These are phyloP conservation scores for Malus sieversii DNA, from an alignment of 306 rosid genomes.

Conservation along the genomic window DNA sequence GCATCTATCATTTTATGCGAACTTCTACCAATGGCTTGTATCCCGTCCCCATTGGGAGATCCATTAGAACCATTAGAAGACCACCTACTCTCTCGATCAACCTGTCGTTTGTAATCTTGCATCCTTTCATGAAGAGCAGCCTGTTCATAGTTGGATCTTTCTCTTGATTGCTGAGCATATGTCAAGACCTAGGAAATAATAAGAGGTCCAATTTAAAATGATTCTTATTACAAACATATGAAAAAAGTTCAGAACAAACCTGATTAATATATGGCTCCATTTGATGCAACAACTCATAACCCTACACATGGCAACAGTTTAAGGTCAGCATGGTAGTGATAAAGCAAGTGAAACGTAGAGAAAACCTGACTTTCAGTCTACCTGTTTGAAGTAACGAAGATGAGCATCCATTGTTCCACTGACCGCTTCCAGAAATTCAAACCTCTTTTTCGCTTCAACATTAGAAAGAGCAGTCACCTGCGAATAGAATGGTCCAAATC, in stretches of 20 bases:
- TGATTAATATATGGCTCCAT: slow-evolving; percentile 91
- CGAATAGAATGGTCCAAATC: slow-evolving; percentile 20
- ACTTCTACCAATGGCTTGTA: slow-evolving; percentile 99
- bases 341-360: slow-evolving; percentile 6
- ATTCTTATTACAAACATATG: not conserved
- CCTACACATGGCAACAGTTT: slow-evolving; percentile 23
- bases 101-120: slow-evolving; percentile 94
- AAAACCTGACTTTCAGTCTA: slow-evolving; percentile 20
- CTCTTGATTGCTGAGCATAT: slow-evolving; percentile 97
- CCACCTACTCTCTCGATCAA: slow-evolving; percentile 97
- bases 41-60: slow-evolving; percentile 98
- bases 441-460: slow-evolving; percentile 98
- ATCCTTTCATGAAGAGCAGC: slow-evolving; percentile 98
- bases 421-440: slow-evolving; percentile 96
- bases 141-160: slow-evolving; percentile 96
- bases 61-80: slow-evolving; percentile 85
- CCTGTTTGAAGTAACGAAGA: slow-evolving; percentile 99
- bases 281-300: slow-evolving; percentile 61
- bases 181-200: slow-evolving; percentile 75
- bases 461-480: slow-evolving; percentile 90
- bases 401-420: slow-evolving; percentile 99
- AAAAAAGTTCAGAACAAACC: slow-evolving; percentile 35
- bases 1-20: slow-evolving; percentile 99
- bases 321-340: slow-evolving; percentile 10
- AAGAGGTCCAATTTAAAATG: slow-evolving; percentile 14